Base-by-base conservation (phyloP, 257 asterid species). In the Plantago ovata region DNA sequence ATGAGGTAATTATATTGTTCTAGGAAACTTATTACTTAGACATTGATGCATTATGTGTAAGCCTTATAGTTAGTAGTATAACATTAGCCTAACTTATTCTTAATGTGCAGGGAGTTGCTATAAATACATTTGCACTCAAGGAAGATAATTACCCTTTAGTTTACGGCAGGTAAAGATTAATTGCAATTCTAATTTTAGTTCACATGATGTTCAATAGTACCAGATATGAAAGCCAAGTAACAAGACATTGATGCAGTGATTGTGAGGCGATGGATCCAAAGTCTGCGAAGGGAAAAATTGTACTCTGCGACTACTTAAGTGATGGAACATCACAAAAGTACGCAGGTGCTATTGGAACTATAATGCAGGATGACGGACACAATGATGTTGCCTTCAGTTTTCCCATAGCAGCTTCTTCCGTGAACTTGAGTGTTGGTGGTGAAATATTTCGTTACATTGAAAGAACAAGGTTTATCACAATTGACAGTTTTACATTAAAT, bases 311-410 rank as follows among this genome's bases (percentile, higher is more conserved):
- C 36, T 10, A 1, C 2, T 19, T 67, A 45, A 67, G 6, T 13
- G 71, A 56, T 1, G 80, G 66, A 15, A 63, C 60, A 13, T 10
- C 61, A n/a, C 60, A 64, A 19, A 15, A 43, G 2, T 43, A 12
- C 2, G 81, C 81, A 0, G 81, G 83, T 3, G 83, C 84, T 0
- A 13, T 55, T 2, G 93, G 95, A 40, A 64, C 81, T n/a, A 58
- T 85, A 49, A 69, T 76, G 78, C 72, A 45, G 55, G 81, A 53
- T 16, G 56, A 10, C 12, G 63, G 65, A 6, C 44, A 62, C 58
- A 66, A 58, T 0, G 93, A 86, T 70, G n/a, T 22, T 1, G 85
- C 79, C 43, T 75, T 65, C 65, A 13, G 79, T 45, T 81, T 74
- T 20, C 87, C 89, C n/a, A 36, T 86, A 20, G 52, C 90, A 2